Base-by-base conservation (phyloP, 2,329 filamentous ascomycete genomes). In the Chaetomium globosum region DNA sequence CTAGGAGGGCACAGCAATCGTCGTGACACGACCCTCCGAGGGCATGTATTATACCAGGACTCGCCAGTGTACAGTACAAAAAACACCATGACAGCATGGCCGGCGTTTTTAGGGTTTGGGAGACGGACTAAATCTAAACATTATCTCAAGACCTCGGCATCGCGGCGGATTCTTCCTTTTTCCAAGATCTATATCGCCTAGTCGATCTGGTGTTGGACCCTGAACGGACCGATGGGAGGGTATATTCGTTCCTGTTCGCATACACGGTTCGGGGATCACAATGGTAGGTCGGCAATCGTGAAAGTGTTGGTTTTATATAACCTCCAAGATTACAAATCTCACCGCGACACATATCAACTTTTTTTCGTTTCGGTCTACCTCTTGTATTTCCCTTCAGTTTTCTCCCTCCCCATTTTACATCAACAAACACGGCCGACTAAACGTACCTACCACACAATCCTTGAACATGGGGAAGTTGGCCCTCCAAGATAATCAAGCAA, bases 21-120 rank as follows among this genome's bases (percentile, higher is more conserved):
- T 33, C 21, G 7, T 33, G 6, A 21, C 26, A 30, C 26, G 3
- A 16, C 5, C 13, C 8, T 19, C 26, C 13, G 13, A 16, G 26
- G 13, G 23, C 21, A n/a, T 61, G 62, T 69, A 69, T 43, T 55
- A 67, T 66, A 66, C 66, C 66, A 64, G 54, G 33, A 30, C 61
- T 55, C 58, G 61, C 58, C 64, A 64, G 39, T 68, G 66, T 68
- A 68, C 56, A 59, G 39, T 43, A 64, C 56, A 23, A 49, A 28
- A 12, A 4, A 59, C 60, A 61, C 59, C 57, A 66, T 63, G 53
- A 64, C 49, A 46, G 59, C 59, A 69, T 65, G 59, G 61, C 63
- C 61, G 65, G 67, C 67, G 67, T 67, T 65, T 59, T 62, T 30
- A 28, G 52, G 67, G 23, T 61, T 66, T 65, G 54, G 59, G 46